Evolutionary conservation across 805 yeast genomes (phyloP).

Genomic region (Monosporozyma aerobia): DNA sequence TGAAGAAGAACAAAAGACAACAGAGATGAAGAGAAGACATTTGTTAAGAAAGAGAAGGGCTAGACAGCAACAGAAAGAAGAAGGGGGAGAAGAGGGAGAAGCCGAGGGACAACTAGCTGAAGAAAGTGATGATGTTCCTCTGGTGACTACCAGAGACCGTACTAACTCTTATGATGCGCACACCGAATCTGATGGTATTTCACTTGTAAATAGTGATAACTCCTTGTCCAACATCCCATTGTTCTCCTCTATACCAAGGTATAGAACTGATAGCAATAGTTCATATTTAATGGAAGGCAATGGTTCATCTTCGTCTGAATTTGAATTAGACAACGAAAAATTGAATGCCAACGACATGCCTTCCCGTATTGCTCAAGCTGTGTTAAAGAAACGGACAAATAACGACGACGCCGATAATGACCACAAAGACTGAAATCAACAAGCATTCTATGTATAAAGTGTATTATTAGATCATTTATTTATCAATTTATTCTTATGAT

Average conservation of each 20-base stretch:
- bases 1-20: slow-evolving; percentile 31
- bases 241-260: slow-evolving; percentile 25
- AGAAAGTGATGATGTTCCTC: slow-evolving; percentile 20
- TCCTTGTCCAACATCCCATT: slow-evolving; percentile 34
- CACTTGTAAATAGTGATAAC: slow-evolving; percentile 29
- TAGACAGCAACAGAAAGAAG: slow-evolving; percentile 3
- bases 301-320: slow-evolving; percentile 21
- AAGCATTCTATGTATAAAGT: not conserved
- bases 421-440: not conserved
- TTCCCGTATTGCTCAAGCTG: slow-evolving; percentile 3
- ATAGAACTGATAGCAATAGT: slow-evolving; percentile 6
- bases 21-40: slow-evolving; percentile 32
- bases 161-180: slow-evolving; percentile 11
- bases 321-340: slow-evolving; percentile 10
- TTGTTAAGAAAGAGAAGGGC: slow-evolving; percentile 21
- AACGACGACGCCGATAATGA: not conserved
- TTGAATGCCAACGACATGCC: not conserved
- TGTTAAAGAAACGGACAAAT: not conserved
- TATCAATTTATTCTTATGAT: not conserved
- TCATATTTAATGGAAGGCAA: not conserved
- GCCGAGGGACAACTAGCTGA: slow-evolving; percentile 5
- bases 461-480: too few species aligned
- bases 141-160: slow-evolving; percentile 22
- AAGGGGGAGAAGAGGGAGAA: slow-evolving; percentile 10
- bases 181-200: slow-evolving; percentile 38